Evolutionary conservation across 2,329 filamentous ascomycete species (phyloP).

Genomic region (Arachnomyces sp.): DNA sequence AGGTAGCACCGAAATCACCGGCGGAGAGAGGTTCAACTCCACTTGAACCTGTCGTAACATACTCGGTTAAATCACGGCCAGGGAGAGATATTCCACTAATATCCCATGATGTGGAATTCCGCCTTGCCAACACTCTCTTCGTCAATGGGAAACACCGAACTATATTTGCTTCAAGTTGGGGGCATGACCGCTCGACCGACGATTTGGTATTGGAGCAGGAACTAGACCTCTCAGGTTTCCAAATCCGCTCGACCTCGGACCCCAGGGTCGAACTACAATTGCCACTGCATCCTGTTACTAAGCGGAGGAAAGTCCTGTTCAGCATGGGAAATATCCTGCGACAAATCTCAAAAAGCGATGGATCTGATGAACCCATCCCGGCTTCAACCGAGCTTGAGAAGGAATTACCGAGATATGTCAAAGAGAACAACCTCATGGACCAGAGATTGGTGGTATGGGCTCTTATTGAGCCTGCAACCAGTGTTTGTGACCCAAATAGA

Average conservation of each 20-base stretch:
- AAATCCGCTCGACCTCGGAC: conserved; percentile 16
- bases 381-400: conserved; percentile 35
- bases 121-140: conserved; percentile 36
- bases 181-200: conserved; percentile 14
- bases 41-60: conserved; percentile 26
- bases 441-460: conserved; percentile 35
- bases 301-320: conserved; percentile 29
- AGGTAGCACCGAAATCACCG: conserved; percentile 19
- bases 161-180: conserved; percentile 30
- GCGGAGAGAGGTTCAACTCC: conserved; percentile 21
- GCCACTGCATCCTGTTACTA: conserved; percentile 29
- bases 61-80: conserved; percentile 16
- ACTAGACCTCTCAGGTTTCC: conserved; percentile 25
- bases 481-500: background rate
- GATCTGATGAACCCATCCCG: conserved; percentile 25
- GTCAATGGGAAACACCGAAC: conserved; percentile 35
- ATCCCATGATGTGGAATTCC: conserved; percentile 29
- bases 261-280: conserved; percentile 19
- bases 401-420: conserved; percentile 32
- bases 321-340: conserved; percentile 38
- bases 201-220: conserved; percentile 20
- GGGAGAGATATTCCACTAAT: conserved; percentile 4
- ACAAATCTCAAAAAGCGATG: conserved; percentile 27
- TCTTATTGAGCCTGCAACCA: conserved; percentile 21
- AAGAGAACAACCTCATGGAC: conserved; percentile 28